Base-by-base conservation (phyloP, 2,329 filamentous ascomycete species). In the Apiospora hydei region DNA sequence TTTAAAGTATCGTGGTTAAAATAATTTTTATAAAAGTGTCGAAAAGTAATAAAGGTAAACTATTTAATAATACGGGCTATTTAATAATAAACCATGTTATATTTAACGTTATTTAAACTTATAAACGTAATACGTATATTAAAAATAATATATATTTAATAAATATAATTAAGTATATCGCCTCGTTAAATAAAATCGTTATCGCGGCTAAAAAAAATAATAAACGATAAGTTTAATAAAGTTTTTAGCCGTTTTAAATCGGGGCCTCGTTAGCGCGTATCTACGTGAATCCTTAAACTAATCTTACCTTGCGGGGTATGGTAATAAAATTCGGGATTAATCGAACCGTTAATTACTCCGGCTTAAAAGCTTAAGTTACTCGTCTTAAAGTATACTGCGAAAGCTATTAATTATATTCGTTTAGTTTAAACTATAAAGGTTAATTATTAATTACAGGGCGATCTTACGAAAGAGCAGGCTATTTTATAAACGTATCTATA, bases 181-280 rank as follows among this genome's bases (percentile, higher is more conserved):
- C 49, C 61, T 43, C 51, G 51, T 14, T 51, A 21, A 11, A 71
- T 51, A 41, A 72, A 72, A 21, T 72, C 69, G 43, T 30, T 66
- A 38, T 72, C 71, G 43, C 49, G 71, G 41, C 64, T 26, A 21
- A 72, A 72, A 21, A 69, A 69, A 18, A 72, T 69, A 13, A 53
- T 70, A 18, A 47, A 16, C 2, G 69, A 70, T 46, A 57, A 51
- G 24, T 30, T 41, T 44, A 69, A 69, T 44, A 49, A 66, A 18
- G 67, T 69, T 46, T 71, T 66, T 46, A 41, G 49, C 41, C 66
- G 66, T 53, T 71, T 49, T 71, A 11, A 24, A 21, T 49, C 21
- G 10, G 21, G 47, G 4, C 47, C 10, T 24, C 7, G 21, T 49
- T 49, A 49, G 47, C 18, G 21, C 21, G 18, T 49, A 11, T 49